phyloP scores from a whole-genome alignment of 805 yeast species.

The Metschnikowia lunata region DNA sequence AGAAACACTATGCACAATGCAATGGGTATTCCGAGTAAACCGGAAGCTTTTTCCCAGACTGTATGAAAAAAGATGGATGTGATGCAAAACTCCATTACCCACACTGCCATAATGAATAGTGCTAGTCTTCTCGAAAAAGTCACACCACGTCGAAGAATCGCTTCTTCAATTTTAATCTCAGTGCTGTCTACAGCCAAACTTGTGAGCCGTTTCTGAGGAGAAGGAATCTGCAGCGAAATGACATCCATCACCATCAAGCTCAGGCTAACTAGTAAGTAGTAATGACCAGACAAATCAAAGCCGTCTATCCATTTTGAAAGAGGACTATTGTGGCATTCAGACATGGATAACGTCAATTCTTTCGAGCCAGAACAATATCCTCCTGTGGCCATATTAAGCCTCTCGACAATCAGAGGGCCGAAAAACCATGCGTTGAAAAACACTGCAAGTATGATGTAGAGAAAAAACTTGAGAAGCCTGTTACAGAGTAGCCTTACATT shows the following conservation, averaged over 20 bases:
- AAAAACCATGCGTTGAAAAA: conserved; percentile 28
- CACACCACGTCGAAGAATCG: too few species aligned
- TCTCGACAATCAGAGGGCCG: conserved; percentile 31
- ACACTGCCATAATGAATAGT: conserved; percentile 3
- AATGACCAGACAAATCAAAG: conserved; percentile 16
- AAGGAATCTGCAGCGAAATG: not conserved
- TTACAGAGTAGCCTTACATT: not conserved
- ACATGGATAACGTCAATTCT: not conserved
- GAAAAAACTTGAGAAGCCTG: conserved; percentile 8
- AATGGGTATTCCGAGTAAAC: conserved; percentile 9
- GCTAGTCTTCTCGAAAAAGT: too few species aligned
- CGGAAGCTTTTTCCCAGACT: conserved; percentile 10
- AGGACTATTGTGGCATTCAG: conserved; percentile 3
- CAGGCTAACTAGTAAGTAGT: conserved; percentile 13
- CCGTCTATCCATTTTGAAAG: conserved; percentile 12
- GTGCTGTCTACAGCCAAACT: too few species aligned
- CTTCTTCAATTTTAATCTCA: too few species aligned
- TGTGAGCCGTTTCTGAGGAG: too few species aligned
- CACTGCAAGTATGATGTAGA: conserved; percentile 10
- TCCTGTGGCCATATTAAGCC: conserved; percentile 18
- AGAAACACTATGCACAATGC: not conserved
- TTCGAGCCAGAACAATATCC: conserved; percentile 9
- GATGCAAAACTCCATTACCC: conserved; percentile 12
- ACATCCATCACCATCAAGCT: conserved; percentile 7
- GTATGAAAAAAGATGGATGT: conserved; percentile 17